Evolutionary conservation across 2,329 filamentous ascomycete genomes (phyloP), one percentile per base, ranked within the genome.

Genomic region (Ceratocystis cubensis): DNA sequence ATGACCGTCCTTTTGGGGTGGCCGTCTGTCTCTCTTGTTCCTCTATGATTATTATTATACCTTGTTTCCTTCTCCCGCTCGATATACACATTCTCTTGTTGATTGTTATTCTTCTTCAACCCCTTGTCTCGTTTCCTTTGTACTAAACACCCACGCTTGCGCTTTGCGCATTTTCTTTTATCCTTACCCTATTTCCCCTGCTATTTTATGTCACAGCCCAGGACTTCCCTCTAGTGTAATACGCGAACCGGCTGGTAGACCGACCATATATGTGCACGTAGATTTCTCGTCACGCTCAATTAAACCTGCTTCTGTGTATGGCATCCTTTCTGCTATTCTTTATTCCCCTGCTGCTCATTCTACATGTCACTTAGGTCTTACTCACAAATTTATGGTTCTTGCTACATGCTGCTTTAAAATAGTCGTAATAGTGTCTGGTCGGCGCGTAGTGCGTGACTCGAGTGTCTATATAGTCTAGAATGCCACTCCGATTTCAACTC

Each of bases 321-420:
- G 53, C 33, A 3, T 64, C 13, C 2, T 44, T 44, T 46, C 10
- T 63, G 2, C n/a, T 20, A 20, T 64, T 33, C 6, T 13, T 30
- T 64, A 22, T 22, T 59, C 28, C 53, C 53, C 53, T 25, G 17
- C 8, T 59, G 25, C n/a, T 20, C 6, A 59, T 33, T 59, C 7
- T 20, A 33, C 13, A 4, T 37, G 1, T 59, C 4, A n/a, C 28
- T 3, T n/a, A 17, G 53, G 33, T 59, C 33, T 17, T 33, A 33
- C 6, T 20, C 17, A 17, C 10, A 15, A 33, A 8, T 53, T 53
- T n/a, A 17, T n/a, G 8, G 44, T 25, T n/a, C 2, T 66, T 37
- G 44, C 50, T 63, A 50, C 15, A 50, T 67, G 45, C 41, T 61
- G 62, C 41, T 41, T 41, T 67, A 61, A 45, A 37, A 37, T 61